A percentile compares a stretch with the other conserved stretches of the same genome.
phyloP scores from a whole-genome alignment of 352 stramenopile species.

The Phytophthora syringae region DNA sequence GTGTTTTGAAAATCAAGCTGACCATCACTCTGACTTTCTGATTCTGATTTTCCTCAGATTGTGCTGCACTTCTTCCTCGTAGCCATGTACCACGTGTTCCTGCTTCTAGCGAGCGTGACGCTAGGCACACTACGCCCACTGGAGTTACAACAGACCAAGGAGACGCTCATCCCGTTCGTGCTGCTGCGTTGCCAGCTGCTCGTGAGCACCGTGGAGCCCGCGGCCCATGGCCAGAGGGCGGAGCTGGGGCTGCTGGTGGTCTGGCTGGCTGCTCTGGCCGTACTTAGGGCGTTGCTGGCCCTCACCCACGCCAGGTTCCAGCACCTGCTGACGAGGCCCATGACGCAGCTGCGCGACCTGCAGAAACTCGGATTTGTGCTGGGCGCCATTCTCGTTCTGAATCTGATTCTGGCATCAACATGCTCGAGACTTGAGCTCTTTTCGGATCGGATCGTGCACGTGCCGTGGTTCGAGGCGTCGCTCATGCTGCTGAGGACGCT shows the following conservation, averaged over 20 bases:
- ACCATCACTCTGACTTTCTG: conserved; percentile 25
- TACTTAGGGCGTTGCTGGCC: conserved; percentile 66
- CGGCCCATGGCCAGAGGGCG: conserved; percentile 29
- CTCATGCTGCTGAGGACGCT: conserved; percentile 71
- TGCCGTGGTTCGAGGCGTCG: conserved; percentile 79
- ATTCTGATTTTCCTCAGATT: conserved; percentile 46
- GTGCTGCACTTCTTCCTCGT: conserved; percentile 76
- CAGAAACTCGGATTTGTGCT: conserved; percentile 61
- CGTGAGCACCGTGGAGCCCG: conserved; percentile 66
- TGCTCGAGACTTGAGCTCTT: conserved; percentile 55
- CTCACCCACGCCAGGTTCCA: conserved; percentile 73
- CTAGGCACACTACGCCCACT: conserved; percentile 54
- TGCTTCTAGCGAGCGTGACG: conserved; percentile 50
- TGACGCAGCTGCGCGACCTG: conserved; percentile 64
- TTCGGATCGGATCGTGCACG: conserved; percentile 60
- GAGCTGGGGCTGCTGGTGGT: conserved; percentile 61
- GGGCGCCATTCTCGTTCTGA: conserved; percentile 41
- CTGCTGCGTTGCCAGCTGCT: conserved; percentile 78
- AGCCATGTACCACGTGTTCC: conserved; percentile 69
- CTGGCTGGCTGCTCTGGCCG: conserved; percentile 68
- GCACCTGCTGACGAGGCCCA: conserved; percentile 66
- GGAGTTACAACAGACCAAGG: conserved; percentile 83
- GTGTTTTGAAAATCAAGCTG: conserved; percentile 9
- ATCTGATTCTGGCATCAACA: conserved; percentile 46
- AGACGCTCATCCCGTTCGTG: conserved; percentile 80